Percentiles rank a stretch among this genome's conserved stretches.
These are phyloP conservation scores for Penicillium dipodomyicola DNA, from an alignment of 495 filamentous ascomycete species.

Conservation along the genomic window DNA sequence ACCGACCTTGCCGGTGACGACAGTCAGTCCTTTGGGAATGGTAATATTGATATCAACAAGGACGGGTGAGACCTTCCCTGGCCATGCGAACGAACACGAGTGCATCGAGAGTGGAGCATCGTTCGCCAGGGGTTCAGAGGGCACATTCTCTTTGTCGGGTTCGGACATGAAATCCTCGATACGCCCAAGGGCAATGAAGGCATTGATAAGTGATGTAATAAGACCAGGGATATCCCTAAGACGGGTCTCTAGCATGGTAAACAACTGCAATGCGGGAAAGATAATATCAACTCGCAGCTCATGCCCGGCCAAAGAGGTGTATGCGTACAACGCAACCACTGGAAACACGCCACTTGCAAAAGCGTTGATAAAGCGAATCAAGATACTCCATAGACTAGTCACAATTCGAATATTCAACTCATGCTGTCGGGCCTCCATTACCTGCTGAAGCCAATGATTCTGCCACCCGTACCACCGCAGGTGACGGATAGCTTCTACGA, in stretches of 20 bases:
- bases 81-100: conserved; percentile 74
- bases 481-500: conserved; percentile 80
- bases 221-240: conserved; percentile 68
- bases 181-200: conserved; percentile 69
- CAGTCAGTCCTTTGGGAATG: conserved; percentile 64
- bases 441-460: conserved; percentile 67
- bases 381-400: conserved; percentile 57
- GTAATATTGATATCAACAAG: conserved; percentile 59
- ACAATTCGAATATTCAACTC: conserved; percentile 67
- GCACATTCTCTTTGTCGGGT: conserved; percentile 62
- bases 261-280: conserved; percentile 78
- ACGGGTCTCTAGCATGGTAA: conserved; percentile 65
- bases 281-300: conserved; percentile 71
- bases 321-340: conserved; percentile 74
- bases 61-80: conserved; percentile 58
- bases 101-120: conserved; percentile 48
- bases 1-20: conserved; percentile 69
- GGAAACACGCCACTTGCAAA: conserved; percentile 70
- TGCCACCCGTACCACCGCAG: conserved; percentile 89
- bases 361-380: conserved; percentile 60
- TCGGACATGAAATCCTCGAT: conserved; percentile 83
- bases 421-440: conserved; percentile 65
- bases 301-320: conserved; percentile 63
- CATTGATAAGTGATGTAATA: conserved; percentile 70
- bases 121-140: conserved; percentile 31